Base-by-base conservation (phyloP, 495 filamentous ascomycete genomes). In the Penicillium egyptiacum region DNA sequence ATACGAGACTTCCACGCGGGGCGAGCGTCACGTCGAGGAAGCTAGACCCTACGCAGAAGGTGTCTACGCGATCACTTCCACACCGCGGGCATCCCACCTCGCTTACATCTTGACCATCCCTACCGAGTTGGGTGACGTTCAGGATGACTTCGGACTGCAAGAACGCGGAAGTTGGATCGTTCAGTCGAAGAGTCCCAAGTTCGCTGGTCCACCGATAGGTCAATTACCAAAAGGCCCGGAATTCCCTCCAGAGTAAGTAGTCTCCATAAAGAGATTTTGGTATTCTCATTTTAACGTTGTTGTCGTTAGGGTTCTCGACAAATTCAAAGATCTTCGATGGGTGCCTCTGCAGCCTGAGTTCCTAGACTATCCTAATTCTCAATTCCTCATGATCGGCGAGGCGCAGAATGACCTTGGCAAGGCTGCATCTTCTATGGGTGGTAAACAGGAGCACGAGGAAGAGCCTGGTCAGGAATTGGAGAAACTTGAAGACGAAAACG, bases 41-140 rank as follows among this genome's bases (percentile, higher is more conserved):
- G 88, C 89, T 12, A 83, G 81, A 2, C 88, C 89, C 1, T 81
- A 92, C 30, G 92, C 85, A 0, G 91, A 96, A 71, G 93, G 93
- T 2, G 84, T 96, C 17, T 96, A 98, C 65, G 88, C 87, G 1
- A 85, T 97, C 50, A 91, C 86, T 0, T 84, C 79, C 16, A 88
- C 88, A 0, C 85, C 85, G 2, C 75, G 84, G 2, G 79, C 85
- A 39, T 88, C 87, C 6, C 91, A 95, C 62, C 78, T 98, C 5
- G 88, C 81, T 0, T 97, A 98, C 60, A 78, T 92, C 33, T 64
- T 96, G 56, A 96, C 91, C 0, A 79, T 92, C n/a, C 93, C 92
- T 0, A 68, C 76, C 5, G 71, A 89, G 50, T 56, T 89, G 5
- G 86, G 86, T 12, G 82, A 90, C 55, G 76, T 96, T 1, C 91